Base-by-base conservation (phyloP, 164 flowering plant species). In the Sedum album region DNA sequence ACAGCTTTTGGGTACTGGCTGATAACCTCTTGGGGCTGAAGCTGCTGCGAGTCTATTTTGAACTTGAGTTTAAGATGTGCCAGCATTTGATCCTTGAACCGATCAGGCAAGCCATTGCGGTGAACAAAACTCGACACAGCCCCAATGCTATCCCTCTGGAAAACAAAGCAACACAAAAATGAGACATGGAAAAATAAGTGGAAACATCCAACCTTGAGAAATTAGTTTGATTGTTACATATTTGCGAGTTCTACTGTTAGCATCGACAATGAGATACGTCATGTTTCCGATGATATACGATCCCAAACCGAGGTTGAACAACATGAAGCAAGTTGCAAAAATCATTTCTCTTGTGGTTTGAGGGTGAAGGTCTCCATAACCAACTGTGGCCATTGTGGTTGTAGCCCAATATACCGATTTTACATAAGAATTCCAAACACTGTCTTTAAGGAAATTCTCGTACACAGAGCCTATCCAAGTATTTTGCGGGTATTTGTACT, bases 201-300 rank as follows among this genome's bases (percentile, higher is more conserved):
- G n/a, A 61, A 2, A 11, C 51, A 61, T 33, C n/a, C n/a, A n/a
- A n/a, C n/a, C n/a, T n/a, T n/a, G n/a, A n/a, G 15, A 6, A 10
- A 31, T 2, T 20, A 23, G 4, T n/a, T 33, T 1, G 20, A 2
- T 21, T 67, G 97, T 84, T 69, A 95, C 99, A 78, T 87, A 95
- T 82, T 68, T 80, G 71, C 99, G 76, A 53, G 99, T 95, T 70
- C 89, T 82, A 66, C 91, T 89, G 13, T 94, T 95, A 2, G 91
- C 97, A 72, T 90, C 97, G 72, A 92, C 99, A 33, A 95, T 96
- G 79, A 95, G 79, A 78, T 92, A 92, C 75, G 99, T 95, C 96
- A 94, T 91, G 75, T 94, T 94, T 33, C 99, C 99, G 65, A 92
- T 92, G 73, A 95, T 69, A 71, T 95, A 95, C 42, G 99, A 84